A percentile compares a stretch with the other conserved stretches of the same genome.
phyloP scores from a whole-genome alignment of 805 yeast genomes.

The Saturnispora kantuleensis region DNA sequence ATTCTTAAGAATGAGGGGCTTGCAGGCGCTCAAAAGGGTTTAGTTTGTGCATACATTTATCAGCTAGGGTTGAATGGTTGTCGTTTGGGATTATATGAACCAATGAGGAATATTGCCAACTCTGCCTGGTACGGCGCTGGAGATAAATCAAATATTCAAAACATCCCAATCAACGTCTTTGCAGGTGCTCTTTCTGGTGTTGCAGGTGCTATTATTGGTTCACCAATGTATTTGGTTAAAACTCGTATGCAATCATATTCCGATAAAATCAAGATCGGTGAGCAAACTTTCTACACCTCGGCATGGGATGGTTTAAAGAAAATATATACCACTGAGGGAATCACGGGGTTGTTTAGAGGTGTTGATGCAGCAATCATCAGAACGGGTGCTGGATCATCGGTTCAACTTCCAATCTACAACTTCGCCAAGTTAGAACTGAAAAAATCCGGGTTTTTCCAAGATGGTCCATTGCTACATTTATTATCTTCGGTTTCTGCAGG shows the following conservation, averaged over 20 bases:
- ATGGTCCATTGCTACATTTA: slow-evolving; percentile 65
- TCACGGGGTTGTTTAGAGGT: slow-evolving; percentile 76
- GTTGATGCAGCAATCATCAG: slow-evolving; percentile 90
- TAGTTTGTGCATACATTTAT: slow-evolving; percentile 79
- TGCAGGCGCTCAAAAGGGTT: slow-evolving; percentile 81
- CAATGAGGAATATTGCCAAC: slow-evolving; percentile 57
- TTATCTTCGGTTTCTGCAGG: slow-evolving; percentile 73
- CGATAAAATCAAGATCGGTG: slow-evolving; percentile 57
- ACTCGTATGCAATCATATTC: slow-evolving; percentile 96
- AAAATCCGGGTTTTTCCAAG: slow-evolving; percentile 40
- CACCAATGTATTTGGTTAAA: slow-evolving; percentile 86
- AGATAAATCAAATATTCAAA: slow-evolving; percentile 41
- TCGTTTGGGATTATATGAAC: slow-evolving; percentile 90
- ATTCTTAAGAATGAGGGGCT: slow-evolving; percentile 78
- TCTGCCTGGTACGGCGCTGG: slow-evolving; percentile 39
- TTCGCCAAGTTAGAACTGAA: slow-evolving; percentile 57
- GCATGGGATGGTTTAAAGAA: slow-evolving; percentile 57
- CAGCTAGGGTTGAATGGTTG: slow-evolving; percentile 92
- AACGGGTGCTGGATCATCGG: slow-evolving; percentile 94
- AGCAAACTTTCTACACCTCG: slow-evolving; percentile 79
- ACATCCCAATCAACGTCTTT: slow-evolving; percentile 50
- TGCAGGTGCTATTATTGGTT: slow-evolving; percentile 81
- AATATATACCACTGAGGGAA: slow-evolving; percentile 59
- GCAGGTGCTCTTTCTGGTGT: slow-evolving; percentile 82
- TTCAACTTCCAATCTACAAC: slow-evolving; percentile 86